Conservation (phyloP, 495 filamentous ascomycete species). For the Hypomontagnella monticulosa region DNA sequence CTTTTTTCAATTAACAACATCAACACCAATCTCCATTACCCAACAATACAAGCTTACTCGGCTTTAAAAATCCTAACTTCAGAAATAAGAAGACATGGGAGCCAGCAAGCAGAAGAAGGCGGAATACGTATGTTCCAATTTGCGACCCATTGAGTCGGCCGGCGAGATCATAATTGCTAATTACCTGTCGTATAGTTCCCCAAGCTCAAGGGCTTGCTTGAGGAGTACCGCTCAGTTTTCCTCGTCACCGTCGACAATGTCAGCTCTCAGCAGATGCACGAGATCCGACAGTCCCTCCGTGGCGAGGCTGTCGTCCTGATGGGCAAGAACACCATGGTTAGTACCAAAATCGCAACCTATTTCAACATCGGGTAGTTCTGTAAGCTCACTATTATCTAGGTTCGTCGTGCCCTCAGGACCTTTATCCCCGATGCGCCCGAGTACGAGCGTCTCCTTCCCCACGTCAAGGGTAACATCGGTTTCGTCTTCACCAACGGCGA, state of each 20-base stretch:
- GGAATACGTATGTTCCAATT: conserved; percentile 68
- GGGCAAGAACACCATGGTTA: conserved; percentile 99
- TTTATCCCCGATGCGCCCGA: conserved; percentile 91
- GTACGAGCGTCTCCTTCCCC: conserved; percentile 95
- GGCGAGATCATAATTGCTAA: not conserved
- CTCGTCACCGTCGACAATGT: conserved; percentile 96
- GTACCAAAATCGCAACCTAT: not conserved
- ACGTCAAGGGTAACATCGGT: conserved; percentile 96
- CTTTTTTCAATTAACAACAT: conserved; percentile 11
- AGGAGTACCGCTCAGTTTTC: conserved; percentile 95
- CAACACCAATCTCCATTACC: conserved; percentile 19
- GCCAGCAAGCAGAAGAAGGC: conserved; percentile 94
- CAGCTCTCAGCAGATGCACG: conserved; percentile 99
- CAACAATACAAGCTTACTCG: conserved; percentile 55
- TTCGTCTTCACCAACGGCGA: conserved; percentile 99
- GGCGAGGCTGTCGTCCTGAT: conserved; percentile 93
- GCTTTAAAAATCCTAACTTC: conserved; percentile 99
- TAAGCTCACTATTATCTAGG: conserved; percentile 55
- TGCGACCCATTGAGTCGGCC: not conserved
- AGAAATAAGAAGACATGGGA: conserved; percentile 98
- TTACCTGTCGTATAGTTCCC: conserved; percentile 69
- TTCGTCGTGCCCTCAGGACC: conserved; percentile 96
- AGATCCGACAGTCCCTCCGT: conserved; percentile 91
- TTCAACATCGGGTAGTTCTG: not conserved
- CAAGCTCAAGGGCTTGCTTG: conserved; percentile 93